These are phyloP conservation scores for Coniochaeta ligniaria DNA, from an alignment of 2,329 filamentous ascomycete species.

Conservation along the genomic window DNA sequence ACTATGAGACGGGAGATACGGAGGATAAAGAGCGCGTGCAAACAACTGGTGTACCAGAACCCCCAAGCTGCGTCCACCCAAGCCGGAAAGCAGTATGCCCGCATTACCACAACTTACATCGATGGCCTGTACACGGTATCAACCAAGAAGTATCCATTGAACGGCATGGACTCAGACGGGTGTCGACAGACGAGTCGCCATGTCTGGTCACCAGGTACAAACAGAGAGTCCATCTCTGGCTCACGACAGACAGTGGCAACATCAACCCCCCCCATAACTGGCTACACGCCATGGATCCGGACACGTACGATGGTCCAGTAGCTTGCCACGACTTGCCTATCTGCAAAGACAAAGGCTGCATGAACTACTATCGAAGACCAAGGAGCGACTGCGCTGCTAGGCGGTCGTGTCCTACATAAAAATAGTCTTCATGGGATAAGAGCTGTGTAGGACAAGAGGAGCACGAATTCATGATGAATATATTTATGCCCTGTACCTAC, in stretches of 20 bases:
- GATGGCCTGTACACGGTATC: too few relatives aligned
- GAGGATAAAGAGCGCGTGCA: neutral
- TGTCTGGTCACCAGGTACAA: conserved; percentile 8
- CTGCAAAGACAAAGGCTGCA: conserved; percentile 8
- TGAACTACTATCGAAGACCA: conserved; percentile 10
- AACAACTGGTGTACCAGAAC: neutral
- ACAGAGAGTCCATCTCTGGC: conserved; percentile 8
- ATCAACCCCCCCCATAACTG: conserved; percentile 11
- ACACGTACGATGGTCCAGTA: neutral
- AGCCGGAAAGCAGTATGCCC: too few relatives aligned
- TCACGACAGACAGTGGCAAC: neutral
- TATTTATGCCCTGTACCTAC: too few relatives aligned
- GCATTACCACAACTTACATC: too few relatives aligned
- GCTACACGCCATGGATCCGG: conserved; percentile 13
- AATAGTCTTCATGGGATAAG: too few relatives aligned
- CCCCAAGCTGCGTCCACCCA: neutral
- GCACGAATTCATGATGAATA: too few relatives aligned
- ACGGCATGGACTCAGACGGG: too few relatives aligned
- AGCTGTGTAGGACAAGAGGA: too few relatives aligned
- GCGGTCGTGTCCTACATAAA: too few relatives aligned
- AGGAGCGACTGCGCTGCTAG: neutral
- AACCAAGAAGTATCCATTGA: too few relatives aligned
- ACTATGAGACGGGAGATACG: conserved; percentile 8
- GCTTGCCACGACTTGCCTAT: too few relatives aligned
- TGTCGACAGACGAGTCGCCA: too few relatives aligned